These are phyloP conservation scores for Chaetomidium leptoderma DNA, from an alignment of 495 filamentous ascomycete genomes.

Conservation along the genomic window DNA sequence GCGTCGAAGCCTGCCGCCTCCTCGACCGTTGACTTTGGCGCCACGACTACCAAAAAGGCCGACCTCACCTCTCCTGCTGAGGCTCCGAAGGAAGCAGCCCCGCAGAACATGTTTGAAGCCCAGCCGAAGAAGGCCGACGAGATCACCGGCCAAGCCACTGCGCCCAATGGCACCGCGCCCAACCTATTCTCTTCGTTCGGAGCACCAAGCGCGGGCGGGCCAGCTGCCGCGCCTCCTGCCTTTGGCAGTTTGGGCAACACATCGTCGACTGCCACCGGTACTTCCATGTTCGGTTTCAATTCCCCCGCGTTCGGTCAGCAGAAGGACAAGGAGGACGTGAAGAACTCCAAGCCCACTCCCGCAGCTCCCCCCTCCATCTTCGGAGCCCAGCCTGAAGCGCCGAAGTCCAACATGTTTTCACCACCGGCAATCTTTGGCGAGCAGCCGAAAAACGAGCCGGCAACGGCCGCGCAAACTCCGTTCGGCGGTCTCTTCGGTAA, in stretches of 20 bases:
- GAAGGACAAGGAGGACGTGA: conserved; percentile 21
- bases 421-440: conserved; percentile 45
- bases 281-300: conserved; percentile 22
- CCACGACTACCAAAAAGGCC: conserved; percentile 18
- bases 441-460: conserved; percentile 27
- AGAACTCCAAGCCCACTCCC: conserved; percentile 18
- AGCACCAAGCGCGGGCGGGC: conserved; percentile 20
- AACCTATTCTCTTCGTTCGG: conserved; percentile 17
- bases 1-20: conserved; percentile 31
- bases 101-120: conserved; percentile 21
- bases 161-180: conserved; percentile 15
- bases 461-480: conserved; percentile 22
- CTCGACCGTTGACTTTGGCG: conserved; percentile 25
- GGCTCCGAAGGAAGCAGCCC: conserved; percentile 14
- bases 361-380: conserved; percentile 22
- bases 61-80: conserved; percentile 18
- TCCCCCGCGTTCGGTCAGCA: conserved; percentile 17
- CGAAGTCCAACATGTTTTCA: conserved; percentile 34
- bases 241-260: conserved; percentile 29
- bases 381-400: conserved; percentile 23
- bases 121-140: conserved; percentile 25
- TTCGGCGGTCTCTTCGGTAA: conserved; percentile 32
- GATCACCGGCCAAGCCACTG: conserved; percentile 9
- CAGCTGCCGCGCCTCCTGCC: conserved; percentile 20
- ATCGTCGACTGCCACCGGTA: conserved; percentile 14